phyloP scores from a whole-genome alignment of 768 basidiomycete genomes.

The Mrakia gelida region DNA sequence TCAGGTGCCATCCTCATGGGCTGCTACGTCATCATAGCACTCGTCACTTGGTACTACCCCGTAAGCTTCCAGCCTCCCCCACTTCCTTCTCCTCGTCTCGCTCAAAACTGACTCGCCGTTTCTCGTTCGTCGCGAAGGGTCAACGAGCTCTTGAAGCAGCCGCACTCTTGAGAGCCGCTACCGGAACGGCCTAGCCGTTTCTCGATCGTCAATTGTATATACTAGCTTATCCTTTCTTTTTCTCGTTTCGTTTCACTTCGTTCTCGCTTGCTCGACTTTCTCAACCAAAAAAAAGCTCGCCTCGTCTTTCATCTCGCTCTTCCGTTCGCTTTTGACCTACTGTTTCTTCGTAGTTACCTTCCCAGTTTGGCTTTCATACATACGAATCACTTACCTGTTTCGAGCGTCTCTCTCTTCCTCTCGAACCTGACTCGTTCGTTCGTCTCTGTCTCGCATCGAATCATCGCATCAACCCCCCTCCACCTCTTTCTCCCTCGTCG shows the following conservation, averaged over 20 bases:
- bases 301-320: too few relatives aligned
- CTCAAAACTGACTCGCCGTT: not conserved
- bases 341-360: too few relatives aligned
- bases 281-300: too few relatives aligned
- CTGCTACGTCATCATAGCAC: constrained; percentile 35
- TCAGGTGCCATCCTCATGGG: constrained; percentile 40
- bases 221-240: not conserved
- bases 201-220: not conserved
- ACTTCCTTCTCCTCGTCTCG: not conserved
- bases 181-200: not conserved
- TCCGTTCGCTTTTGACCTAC: too few relatives aligned
- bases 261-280: not conserved
- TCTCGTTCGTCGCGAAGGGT: not conserved
- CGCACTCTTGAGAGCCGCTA: not conserved
- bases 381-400: too few relatives aligned
- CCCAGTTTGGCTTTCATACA: too few relatives aligned
- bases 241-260: not conserved
- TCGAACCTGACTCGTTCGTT: too few relatives aligned
- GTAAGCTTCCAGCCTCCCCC: not conserved
- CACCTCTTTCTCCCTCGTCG: constrained; percentile 57
- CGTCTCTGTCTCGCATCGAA: not conserved
- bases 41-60: constrained; percentile 23
- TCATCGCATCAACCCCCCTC: constrained; percentile 24
- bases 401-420: too few relatives aligned
- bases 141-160: not conserved